Base-by-base conservation (phyloP, 495 filamentous ascomycete genomes). In the Evernia prunastri region DNA sequence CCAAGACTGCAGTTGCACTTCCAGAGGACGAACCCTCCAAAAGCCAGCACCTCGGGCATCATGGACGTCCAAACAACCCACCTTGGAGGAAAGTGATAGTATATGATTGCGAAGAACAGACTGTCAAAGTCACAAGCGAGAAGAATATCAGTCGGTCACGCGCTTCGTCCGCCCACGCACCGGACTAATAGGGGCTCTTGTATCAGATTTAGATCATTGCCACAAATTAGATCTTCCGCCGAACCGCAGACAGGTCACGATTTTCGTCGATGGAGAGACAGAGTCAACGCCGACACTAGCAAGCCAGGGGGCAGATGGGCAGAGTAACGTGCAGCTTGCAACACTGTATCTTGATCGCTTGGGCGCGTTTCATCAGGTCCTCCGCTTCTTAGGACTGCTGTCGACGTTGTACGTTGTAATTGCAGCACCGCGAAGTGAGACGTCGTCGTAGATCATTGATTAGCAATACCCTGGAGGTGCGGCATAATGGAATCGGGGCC, bases 341-440 rank as follows among this genome's bases (percentile, higher is more conserved):
- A 56, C 54, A 7, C 17, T 56, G n/a, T 56, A 56, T 35, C 54
- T 56, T 56, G 29, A 56, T 35, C 29, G 27, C 31, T 18, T 56
- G 54, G 27, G 54, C 54, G 12, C 7, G 36, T 37, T 7, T 37
- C 36, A 37, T 37, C 36, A 31, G 1, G 18, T 56, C 18, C 35
- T 35, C 5, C 54, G 54, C 3, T 35, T 20, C 0, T 31, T 56
- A 10, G 54, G 54, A 56, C 13, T 11, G 29, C 29, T 35, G 8
- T 36, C 54, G 18, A 56, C 54, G 10, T 56, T 56, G 23, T 56
- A 35, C 31, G 29, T 56, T n/a, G 31, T 56, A 27, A n/a, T 27
- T 17, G 3, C 15, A 56, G 35, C 54, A 0, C 54, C 54, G 29
- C 8, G 54, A 27, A 56, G 54, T 31, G 29, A 56, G 35, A 35